These are phyloP conservation scores for Xylogone sp. DNA, from an alignment of 2,329 filamentous ascomycete genomes.

Conservation along the genomic window DNA sequence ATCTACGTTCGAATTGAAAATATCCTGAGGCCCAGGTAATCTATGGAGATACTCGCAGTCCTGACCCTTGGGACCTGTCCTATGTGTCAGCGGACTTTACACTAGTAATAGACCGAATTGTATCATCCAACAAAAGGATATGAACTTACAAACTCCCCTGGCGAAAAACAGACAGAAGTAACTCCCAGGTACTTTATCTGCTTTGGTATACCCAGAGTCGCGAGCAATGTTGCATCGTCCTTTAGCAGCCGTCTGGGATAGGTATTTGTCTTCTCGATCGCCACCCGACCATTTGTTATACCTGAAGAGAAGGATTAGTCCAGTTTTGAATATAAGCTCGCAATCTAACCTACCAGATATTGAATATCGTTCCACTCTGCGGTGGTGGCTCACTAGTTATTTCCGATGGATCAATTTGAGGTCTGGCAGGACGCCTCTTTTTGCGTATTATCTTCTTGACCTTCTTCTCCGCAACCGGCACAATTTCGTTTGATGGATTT, in stretches of 20 bases:
- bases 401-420: too few species aligned
- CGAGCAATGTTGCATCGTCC: constrained; percentile 82
- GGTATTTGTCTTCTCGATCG: constrained; percentile 87
- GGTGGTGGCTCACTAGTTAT: too few species aligned
- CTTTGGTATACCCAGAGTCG: constrained; percentile 75
- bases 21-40: constrained; percentile 78
- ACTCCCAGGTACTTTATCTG: constrained; percentile 71
- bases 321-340: too few species aligned
- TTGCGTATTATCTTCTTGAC: too few species aligned
- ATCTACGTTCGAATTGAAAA: constrained; percentile 92
- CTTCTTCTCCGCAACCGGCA: too few species aligned
- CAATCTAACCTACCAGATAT: too few species aligned
- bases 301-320: too few species aligned
- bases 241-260: constrained; percentile 76
- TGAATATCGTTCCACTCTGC: too few species aligned
- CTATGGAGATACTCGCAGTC: constrained; percentile 95
- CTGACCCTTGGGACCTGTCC: constrained; percentile 76
- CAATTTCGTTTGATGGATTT: too few species aligned
- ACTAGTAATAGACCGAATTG: not conserved
- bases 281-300: constrained; percentile 98
- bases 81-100: constrained; percentile 68
- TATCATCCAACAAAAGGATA: not conserved
- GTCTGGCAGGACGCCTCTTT: too few species aligned
- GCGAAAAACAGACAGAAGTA: constrained; percentile 87
- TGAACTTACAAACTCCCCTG: too few species aligned